Evolutionary conservation across 129 eudicot species (phyloP).

Genomic region (Escallonia herrerae): DNA sequence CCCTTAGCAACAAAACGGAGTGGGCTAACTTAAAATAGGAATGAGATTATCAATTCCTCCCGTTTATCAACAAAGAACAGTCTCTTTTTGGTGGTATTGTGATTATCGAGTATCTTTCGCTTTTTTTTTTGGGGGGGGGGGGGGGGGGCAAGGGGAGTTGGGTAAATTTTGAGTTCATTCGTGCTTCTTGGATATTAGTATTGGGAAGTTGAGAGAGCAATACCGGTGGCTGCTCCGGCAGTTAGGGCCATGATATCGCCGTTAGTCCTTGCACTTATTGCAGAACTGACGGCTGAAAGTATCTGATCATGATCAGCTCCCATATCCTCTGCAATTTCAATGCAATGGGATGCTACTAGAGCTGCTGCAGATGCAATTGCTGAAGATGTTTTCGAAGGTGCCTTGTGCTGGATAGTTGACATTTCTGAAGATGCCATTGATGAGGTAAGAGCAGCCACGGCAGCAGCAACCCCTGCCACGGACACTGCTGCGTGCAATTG

Average conservation of each 20-base stretch:
- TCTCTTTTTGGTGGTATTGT: too few species aligned
- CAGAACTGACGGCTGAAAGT: conserved; percentile 62
- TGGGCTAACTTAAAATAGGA: too few species aligned
- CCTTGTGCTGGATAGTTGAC: conserved; percentile 15
- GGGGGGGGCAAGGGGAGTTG: neutral
- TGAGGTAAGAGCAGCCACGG: conserved; percentile 75
- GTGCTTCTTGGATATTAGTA: neutral
- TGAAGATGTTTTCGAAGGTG: conserved; percentile 38
- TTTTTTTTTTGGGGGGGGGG: neutral
- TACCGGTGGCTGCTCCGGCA: conserved; percentile 98
- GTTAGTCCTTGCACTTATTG: conserved; percentile 67
- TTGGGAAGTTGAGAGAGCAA: neutral
- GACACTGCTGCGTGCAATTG: conserved; percentile 87
- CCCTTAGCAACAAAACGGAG: too few species aligned
- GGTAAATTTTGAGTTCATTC: neutral
- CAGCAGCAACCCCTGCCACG: conserved; percentile 92
- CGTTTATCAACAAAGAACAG: too few species aligned
- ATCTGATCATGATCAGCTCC: conserved; percentile 85
- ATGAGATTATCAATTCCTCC: too few species aligned
- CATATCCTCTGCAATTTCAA: conserved; percentile 82
- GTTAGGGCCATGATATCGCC: conserved; percentile 95
- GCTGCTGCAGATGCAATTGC: conserved; percentile 95
- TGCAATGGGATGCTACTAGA: conserved; percentile 90
- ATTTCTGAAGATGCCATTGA: conserved; percentile 34
- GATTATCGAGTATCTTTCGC: too few species aligned